Conservation (phyloP, 1,139 yeast species). For the Pichia sp. region DNA sequence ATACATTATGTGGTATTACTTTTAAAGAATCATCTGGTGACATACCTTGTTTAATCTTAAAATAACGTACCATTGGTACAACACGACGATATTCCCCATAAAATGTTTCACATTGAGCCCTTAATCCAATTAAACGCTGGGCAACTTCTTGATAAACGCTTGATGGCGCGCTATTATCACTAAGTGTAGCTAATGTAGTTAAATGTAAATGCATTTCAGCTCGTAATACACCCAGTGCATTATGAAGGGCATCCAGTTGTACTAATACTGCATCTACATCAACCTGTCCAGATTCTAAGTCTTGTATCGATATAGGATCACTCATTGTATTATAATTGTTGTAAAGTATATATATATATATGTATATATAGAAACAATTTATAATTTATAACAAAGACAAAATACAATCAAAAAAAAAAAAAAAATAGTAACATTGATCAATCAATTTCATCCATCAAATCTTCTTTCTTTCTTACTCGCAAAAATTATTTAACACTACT, state of each 20-base stretch:
- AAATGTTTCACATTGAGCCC: constrained; percentile 11
- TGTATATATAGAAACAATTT: too few relatives aligned
- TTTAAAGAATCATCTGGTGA: constrained; percentile 24
- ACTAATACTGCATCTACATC: constrained; percentile 29
- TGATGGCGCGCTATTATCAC: constrained; percentile 21
- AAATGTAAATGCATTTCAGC: constrained; percentile 28
- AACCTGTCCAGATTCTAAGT: constrained; percentile 32
- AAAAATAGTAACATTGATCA: too few relatives aligned
- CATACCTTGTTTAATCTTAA: constrained; percentile 38
- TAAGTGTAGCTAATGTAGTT: constrained; percentile 24
- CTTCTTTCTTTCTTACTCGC: too few relatives aligned
- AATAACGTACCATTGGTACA: constrained; percentile 44
- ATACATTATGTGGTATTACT: constrained; percentile 21
- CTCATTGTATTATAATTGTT: too few relatives aligned
- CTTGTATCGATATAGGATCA: constrained; percentile 30
- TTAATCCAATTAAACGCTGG: not conserved
- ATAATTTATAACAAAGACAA: too few relatives aligned
- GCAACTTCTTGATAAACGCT: not conserved
- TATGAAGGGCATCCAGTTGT: constrained; percentile 31
- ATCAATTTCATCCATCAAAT: too few relatives aligned
- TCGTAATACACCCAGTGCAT: constrained; percentile 24
- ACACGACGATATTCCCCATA: constrained; percentile 24
- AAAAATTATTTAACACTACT: too few relatives aligned
- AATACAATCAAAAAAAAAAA: too few relatives aligned
- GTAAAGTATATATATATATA: too few relatives aligned